Base-by-base conservation (phyloP, 2,329 filamentous ascomycete species). In the Fusarium chuoi region DNA sequence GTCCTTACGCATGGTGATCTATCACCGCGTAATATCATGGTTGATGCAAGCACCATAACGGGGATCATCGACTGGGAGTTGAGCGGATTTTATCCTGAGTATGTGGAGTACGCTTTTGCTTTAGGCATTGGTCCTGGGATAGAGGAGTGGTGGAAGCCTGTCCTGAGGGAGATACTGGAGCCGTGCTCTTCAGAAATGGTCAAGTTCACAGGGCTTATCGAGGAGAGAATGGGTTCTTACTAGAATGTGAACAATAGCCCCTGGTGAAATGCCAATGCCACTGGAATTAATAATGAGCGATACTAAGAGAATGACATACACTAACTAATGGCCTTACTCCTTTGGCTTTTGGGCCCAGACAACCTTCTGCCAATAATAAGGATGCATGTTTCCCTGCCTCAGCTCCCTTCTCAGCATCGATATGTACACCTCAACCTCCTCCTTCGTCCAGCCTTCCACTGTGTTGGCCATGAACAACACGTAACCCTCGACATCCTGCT, bases 401-500 rank as follows among this genome's bases (percentile, higher is more conserved):
- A 78, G 10, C 54, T 77, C 76, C 4, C 65, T 58, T 24, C 74
- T 74, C 2, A 78, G 62, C 39, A 76, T 61, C 7, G 71, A 68
- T 4, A 75, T 72, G 26, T 76, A 76, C 5, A 72, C 65, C 26
- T 73, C 48, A 0, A 79, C 63, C 63, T 79, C 68, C 2, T 52
- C 62, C 4, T 62, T 71, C 0, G 67, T 62, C 75, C 77, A 79
- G 0, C 73, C 68, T 8, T 70, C 71, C 1, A 79, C 55, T 0
- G 69, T 67, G 14, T 62, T 71, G 0, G 74, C 75, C 65, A 78
- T 73, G 60, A 75, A 78, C 3, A 75, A 36, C 0, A 78, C 65
- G 3, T 75, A 71, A 0, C 75, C 76, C 12, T 77, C 73, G 0
- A 71, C 68, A 14, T 78, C 76, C 35, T 64, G 64, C 56, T 77